These are phyloP conservation scores for Fraxinus ornus DNA, from an alignment of 305 asterid species.

Conservation along the genomic window DNA sequence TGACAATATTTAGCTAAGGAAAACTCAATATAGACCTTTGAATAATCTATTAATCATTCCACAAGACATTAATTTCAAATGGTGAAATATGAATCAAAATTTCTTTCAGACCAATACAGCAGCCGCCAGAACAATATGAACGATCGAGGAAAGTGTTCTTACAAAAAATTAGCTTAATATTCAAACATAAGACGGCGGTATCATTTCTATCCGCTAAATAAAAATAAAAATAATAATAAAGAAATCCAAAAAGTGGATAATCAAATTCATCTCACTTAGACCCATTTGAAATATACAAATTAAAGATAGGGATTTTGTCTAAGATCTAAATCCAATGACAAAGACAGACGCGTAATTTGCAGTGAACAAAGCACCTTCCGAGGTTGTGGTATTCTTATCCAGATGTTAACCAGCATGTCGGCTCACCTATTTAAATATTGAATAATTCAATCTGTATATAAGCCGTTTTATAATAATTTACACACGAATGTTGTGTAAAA, in stretches of 20 bases:
- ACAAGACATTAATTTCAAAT: background rate
- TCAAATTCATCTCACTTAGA: background rate
- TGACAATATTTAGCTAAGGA: too few species aligned
- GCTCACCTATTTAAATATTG: background rate
- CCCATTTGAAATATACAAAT: background rate
- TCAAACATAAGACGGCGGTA: background rate
- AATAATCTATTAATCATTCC: background rate
- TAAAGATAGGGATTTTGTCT: background rate
- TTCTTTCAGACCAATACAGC: background rate
- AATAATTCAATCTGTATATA: too few species aligned
- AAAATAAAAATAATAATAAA: background rate
- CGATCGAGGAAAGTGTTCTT: background rate
- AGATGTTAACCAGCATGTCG: background rate
- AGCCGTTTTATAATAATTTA: too few species aligned
- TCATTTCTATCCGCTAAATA: background rate
- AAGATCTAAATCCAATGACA: background rate
- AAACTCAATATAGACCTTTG: background rate
- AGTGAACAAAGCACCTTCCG: background rate
- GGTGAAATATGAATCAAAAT: background rate
- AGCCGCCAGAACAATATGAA: background rate
- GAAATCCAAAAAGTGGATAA: background rate
- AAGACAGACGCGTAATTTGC: background rate
- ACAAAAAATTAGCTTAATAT: background rate
- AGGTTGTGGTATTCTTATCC: background rate
- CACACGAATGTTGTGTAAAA: too few species aligned